Evolutionary conservation across 306 rosid species (phyloP).

Genomic region (Gastrolobium bilobum): DNA sequence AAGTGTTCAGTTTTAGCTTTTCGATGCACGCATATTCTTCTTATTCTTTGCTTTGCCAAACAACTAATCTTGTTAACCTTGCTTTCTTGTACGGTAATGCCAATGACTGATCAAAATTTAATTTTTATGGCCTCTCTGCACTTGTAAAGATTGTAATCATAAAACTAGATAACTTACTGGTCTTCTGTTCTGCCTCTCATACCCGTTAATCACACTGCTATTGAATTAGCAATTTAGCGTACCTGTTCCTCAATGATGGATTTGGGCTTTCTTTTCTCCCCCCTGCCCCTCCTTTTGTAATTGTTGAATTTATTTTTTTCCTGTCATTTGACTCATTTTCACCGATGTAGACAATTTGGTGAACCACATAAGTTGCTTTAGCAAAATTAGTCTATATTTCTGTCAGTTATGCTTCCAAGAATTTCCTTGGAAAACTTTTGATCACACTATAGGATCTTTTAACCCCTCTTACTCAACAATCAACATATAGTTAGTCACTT

Average conservation of each 20-base stretch:
- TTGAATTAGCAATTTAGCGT: slow-evolving; percentile 39
- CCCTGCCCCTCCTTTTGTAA: not conserved
- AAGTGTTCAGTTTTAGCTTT: slow-evolving; percentile 47
- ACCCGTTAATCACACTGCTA: slow-evolving; percentile 35
- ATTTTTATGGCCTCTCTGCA: slow-evolving; percentile 13
- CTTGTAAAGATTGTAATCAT: slow-evolving; percentile 40
- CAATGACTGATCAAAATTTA: slow-evolving; percentile 11
- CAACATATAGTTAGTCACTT: slow-evolving; percentile 2
- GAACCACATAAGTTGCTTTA: slow-evolving; percentile 38
- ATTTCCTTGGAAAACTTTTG: slow-evolving; percentile 39
- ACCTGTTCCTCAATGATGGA: slow-evolving; percentile 24
- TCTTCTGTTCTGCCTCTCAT: slow-evolving; percentile 39
- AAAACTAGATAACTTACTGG: slow-evolving; percentile 32
- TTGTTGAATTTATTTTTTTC: slow-evolving; percentile 12
- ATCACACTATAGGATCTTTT: slow-evolving; percentile 22
- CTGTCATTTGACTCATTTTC: slow-evolving; percentile 33
- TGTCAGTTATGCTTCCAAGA: slow-evolving; percentile 27
- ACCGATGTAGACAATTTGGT: slow-evolving; percentile 12
- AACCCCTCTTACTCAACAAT: slow-evolving; percentile 21
- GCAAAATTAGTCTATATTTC: slow-evolving; percentile 22
- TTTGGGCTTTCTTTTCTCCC: not conserved
- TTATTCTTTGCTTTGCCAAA: slow-evolving; percentile 54
- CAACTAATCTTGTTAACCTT: slow-evolving; percentile 28
- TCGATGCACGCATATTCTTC: slow-evolving; percentile 46
- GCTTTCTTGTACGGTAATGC: slow-evolving; percentile 32